These are phyloP conservation scores for Oemleria cerasiformis DNA, from an alignment of 306 rosid genomes.

Conservation along the genomic window DNA sequence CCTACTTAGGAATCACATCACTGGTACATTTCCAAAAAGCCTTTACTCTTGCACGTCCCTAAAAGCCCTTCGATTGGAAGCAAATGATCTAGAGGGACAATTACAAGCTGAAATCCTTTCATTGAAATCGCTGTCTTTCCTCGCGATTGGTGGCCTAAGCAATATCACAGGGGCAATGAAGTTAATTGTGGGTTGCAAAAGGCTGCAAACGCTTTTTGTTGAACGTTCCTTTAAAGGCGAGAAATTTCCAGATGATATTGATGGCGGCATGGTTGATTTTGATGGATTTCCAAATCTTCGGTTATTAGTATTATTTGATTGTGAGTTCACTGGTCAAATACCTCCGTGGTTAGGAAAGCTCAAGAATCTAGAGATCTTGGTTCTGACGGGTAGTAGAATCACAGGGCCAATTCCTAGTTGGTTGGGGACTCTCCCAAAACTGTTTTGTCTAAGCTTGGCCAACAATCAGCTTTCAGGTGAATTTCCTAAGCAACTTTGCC, in stretches of 20 bases:
- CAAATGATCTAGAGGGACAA: too few species aligned
- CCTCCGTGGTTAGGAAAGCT: too few species aligned
- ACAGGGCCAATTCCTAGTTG: too few species aligned
- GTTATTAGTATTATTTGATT: background rate
- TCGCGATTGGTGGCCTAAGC: too few species aligned
- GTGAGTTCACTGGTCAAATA: too few species aligned
- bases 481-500: background rate
- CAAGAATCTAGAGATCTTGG: too few species aligned
- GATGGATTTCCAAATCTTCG: background rate
- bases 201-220: background rate
- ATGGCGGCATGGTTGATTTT: background rate
- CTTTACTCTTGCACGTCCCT: background rate
- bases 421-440: too few species aligned
- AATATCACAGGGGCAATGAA: too few species aligned
- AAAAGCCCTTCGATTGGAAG: background rate
- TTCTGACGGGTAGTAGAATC: too few species aligned
- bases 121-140: too few species aligned
- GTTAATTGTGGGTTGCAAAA: conserved; percentile 7
- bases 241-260: background rate
- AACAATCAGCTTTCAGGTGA: background rate
- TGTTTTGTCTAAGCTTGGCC: background rate
- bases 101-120: too few species aligned
- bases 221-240: background rate
- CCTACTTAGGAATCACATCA: background rate
- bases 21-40: too few species aligned